Conservation (phyloP, 495 filamentous ascomycete species). For the Annulohypoxylon moriforme region DNA sequence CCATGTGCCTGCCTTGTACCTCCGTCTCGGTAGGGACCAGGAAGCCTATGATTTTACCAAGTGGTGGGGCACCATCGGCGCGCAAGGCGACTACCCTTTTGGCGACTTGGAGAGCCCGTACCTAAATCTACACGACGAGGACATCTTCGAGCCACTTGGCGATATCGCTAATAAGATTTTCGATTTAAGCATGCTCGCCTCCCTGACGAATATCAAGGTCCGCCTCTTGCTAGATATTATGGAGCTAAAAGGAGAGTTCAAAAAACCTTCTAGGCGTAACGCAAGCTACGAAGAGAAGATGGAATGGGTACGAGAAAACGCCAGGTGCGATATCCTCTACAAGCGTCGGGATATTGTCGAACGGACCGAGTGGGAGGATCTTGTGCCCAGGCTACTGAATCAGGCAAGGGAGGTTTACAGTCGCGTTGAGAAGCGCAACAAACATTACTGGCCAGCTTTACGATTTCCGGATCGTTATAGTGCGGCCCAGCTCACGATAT, state of each 20-base stretch:
- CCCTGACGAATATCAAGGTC: constrained; percentile 16
- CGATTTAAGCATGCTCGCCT: neutral
- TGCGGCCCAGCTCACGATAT: neutral
- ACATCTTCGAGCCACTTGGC: constrained; percentile 6
- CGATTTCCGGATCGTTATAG: neutral
- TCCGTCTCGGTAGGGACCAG: constrained; percentile 62
- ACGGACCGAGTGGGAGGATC: constrained; percentile 2
- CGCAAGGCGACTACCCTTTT: neutral
- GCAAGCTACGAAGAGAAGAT: constrained; percentile 29
- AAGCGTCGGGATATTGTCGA: constrained; percentile 36
- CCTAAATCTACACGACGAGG: constrained; percentile 13
- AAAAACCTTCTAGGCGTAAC: constrained; percentile 9
- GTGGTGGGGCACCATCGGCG: constrained; percentile 48
- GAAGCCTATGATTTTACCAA: constrained; percentile 66
- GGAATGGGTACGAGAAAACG: constrained; percentile 25
- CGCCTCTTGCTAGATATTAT: constrained; percentile 17
- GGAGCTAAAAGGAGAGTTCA: constrained; percentile 7
- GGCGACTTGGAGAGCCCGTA: neutral
- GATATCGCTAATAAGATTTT: neutral
- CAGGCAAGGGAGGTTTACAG: constrained; percentile 5
- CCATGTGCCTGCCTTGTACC: constrained; percentile 53
- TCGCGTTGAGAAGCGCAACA: neutral
- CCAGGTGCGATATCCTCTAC: constrained; percentile 14
- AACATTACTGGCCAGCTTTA: constrained; percentile 24
- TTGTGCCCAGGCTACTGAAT: neutral